phyloP scores from a whole-genome alignment of 306 rosid genomes.

The Acacia crassicarpa region DNA sequence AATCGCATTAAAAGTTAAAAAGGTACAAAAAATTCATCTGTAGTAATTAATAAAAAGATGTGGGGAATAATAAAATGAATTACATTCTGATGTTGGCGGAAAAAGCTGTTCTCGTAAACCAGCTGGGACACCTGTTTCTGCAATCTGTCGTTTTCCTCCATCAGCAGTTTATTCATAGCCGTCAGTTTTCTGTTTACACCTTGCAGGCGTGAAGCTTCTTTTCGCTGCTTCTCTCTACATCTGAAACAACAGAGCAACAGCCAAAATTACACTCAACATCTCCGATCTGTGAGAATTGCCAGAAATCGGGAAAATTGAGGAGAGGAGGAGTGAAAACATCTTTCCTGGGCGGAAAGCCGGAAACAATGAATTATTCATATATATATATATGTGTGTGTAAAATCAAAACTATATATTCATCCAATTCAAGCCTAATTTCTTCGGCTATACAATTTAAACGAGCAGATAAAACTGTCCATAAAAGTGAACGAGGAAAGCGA shows the following conservation, averaged over 20 bases:
- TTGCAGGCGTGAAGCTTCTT: slow-evolving; percentile 92
- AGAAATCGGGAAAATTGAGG: not conserved
- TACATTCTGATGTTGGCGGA: slow-evolving; percentile 96
- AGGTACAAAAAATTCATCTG: not conserved
- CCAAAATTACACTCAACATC: not conserved
- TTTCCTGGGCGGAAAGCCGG: not conserved
- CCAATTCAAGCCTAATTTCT: not conserved
- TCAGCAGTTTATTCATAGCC: slow-evolving; percentile 89
- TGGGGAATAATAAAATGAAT: not conserved
- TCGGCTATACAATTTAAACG: not conserved
- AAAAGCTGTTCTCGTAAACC: slow-evolving; percentile 86
- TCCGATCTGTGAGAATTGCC: not conserved
- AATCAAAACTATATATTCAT: not conserved
- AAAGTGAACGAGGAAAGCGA: not conserved
- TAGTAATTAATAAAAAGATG: not conserved
- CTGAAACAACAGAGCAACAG: slow-evolving; percentile 36
- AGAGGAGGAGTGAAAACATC: not conserved
- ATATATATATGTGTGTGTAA: no score
- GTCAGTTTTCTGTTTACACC: slow-evolving; percentile 91
- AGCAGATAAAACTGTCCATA: not conserved
- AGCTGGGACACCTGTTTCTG: slow-evolving; percentile 97
- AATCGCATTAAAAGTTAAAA: not conserved
- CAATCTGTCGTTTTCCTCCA: slow-evolving; percentile 98
- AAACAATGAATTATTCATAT: no score
- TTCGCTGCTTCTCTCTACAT: slow-evolving; percentile 98